These are phyloP conservation scores for Podaxis sp. DNA, from an alignment of 768 basidiomycete genomes.

Conservation along the genomic window DNA sequence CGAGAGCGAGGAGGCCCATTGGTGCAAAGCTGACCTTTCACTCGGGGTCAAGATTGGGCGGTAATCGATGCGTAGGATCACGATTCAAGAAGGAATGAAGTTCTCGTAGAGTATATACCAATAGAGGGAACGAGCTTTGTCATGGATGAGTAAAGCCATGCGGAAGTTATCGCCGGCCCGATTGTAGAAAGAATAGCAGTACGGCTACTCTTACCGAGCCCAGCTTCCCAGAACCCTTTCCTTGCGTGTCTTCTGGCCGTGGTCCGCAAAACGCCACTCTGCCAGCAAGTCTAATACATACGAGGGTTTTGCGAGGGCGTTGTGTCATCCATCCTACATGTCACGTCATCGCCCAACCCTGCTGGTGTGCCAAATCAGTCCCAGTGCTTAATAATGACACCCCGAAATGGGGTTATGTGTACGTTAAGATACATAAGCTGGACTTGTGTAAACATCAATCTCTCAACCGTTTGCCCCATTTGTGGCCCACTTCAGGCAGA, in stretches of 20 bases:
- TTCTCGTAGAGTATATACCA: background rate
- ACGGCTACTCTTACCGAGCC: background rate
- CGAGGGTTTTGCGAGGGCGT: background rate
- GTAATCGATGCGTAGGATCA: background rate
- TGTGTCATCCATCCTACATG: slow-evolving; percentile 21
- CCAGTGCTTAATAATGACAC: background rate
- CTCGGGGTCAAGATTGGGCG: background rate
- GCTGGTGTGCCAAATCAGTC: slow-evolving; percentile 1
- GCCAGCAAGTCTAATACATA: background rate
- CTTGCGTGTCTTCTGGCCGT: background rate
- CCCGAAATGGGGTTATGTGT: too few species aligned
- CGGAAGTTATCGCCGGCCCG: slow-evolving; percentile 23
- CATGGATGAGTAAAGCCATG: slow-evolving; percentile 17
- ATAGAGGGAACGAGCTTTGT: slow-evolving; percentile 14
- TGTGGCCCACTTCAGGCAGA: slow-evolving; percentile 84
- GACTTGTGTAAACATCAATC: background rate
- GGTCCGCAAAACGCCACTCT: background rate
- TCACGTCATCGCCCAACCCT: slow-evolving; percentile 24
- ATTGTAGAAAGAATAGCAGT: background rate
- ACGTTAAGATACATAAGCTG: too few species aligned
- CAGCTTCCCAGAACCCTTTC: background rate
- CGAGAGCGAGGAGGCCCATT: slow-evolving; percentile 93
- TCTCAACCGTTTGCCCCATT: slow-evolving; percentile 67
- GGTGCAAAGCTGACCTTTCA: slow-evolving; percentile 4
- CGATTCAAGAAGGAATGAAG: background rate